phyloP scores from a whole-genome alignment of 768 basidiomycete species.

The Leccinum truebloodii region DNA sequence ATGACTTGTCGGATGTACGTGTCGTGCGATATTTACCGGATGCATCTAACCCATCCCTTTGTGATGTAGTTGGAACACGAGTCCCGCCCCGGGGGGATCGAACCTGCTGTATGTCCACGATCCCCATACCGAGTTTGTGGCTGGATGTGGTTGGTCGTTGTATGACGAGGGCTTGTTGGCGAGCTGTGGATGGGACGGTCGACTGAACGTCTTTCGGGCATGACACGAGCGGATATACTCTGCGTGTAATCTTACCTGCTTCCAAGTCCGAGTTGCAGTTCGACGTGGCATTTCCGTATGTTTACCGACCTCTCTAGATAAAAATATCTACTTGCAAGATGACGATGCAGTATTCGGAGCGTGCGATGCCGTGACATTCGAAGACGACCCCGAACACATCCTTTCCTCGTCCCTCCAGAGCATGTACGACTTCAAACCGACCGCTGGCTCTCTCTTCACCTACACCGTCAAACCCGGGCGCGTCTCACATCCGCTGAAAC shows the following conservation, averaged over 20 bases:
- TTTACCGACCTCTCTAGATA: not conserved
- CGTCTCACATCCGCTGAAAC: constrained; percentile 12
- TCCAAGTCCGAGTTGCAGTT: not conserved
- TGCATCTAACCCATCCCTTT: not conserved
- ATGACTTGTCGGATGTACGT: constrained; percentile 93
- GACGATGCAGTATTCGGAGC: not conserved
- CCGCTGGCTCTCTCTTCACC: constrained; percentile 52
- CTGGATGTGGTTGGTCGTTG: constrained; percentile 89
- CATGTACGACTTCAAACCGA: constrained; percentile 58
- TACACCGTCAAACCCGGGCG: constrained; percentile 37
- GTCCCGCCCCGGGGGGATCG: constrained; percentile 45
- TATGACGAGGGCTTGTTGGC: constrained; percentile 86
- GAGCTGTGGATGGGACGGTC: constrained; percentile 91
- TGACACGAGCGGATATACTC: constrained; percentile 19
- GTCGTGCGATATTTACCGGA: not conserved
- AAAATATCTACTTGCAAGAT: not conserved
- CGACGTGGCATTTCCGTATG: not conserved
- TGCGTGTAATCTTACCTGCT: not conserved
- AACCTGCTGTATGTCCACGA: constrained; percentile 74
- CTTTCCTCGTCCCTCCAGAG: constrained; percentile 62
- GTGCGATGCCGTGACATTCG: not conserved
- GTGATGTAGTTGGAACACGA: constrained; percentile 69
- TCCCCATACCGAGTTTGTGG: constrained; percentile 93
- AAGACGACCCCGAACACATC: constrained; percentile 60
- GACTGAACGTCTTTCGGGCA: constrained; percentile 73